A percentile compares a stretch with the other conserved stretches of the same genome.
These are phyloP conservation scores for Tetrapyrgos nigripes DNA, from an alignment of 1,284 basidiomycete genomes.

Conservation along the genomic window DNA sequence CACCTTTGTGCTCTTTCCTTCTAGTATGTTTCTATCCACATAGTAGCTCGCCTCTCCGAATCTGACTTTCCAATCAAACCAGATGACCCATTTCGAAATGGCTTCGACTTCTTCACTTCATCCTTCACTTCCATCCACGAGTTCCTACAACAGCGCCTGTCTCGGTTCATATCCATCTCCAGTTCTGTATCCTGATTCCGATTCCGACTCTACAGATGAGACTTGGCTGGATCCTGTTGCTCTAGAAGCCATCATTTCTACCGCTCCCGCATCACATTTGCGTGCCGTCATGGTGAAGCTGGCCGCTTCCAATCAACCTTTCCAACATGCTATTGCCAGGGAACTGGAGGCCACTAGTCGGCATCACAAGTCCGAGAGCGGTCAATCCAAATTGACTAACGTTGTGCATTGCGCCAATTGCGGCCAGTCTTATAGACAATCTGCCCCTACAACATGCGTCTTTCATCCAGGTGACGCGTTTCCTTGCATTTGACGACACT, in stretches of 20 bases:
- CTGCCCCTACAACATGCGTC: neutral
- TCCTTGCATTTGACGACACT: neutral
- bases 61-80: neutral
- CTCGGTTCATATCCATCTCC: constrained; percentile 28
- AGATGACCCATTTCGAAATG: constrained; percentile 3
- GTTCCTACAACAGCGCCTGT: neutral
- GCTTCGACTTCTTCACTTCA: neutral
- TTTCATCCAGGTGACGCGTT: constrained; percentile 13
- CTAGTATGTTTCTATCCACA: neutral
- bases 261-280: constrained; percentile 34
- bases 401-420: constrained; percentile 3
- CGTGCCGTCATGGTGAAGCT: constrained; percentile 40
- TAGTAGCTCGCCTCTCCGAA: neutral
- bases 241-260: constrained; percentile 36
- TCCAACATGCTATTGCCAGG: constrained; percentile 39
- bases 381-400: neutral
- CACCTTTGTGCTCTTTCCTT: neutral
- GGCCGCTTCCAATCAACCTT: constrained; percentile 33
- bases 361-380: too few species aligned
- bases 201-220: constrained; percentile 27
- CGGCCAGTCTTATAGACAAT: neutral
- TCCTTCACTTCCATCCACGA: neutral
- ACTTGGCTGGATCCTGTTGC: neutral
- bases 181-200: constrained; percentile 29
- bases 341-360: constrained; percentile 28